Evolutionary conservation across 352 stramenopile species (phyloP).

Genomic region (Nothophytophthora sp.): DNA sequence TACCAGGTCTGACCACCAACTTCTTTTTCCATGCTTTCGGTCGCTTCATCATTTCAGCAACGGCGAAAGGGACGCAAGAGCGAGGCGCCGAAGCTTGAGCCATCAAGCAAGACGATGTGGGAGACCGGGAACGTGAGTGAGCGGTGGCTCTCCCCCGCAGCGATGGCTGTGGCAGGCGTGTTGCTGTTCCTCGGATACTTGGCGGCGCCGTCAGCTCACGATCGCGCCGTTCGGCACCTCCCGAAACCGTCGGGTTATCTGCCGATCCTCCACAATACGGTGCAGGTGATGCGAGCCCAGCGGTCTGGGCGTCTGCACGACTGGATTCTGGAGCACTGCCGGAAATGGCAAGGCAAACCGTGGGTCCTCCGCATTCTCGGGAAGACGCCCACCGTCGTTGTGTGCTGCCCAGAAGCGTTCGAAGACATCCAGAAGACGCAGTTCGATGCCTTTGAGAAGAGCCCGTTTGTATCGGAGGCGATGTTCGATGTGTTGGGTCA

Average conservation of each 20-base stretch:
- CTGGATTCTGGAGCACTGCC: constrained; percentile 54
- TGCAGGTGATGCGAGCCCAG: constrained; percentile 48
- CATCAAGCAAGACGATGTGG: background rate
- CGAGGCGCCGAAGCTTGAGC: no score
- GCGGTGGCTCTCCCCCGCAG: constrained; percentile 14
- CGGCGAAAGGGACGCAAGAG: no score
- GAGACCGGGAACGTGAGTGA: no score
- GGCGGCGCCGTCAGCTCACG: constrained; percentile 17
- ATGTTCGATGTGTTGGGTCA: constrained; percentile 72
- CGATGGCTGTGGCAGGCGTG: constrained; percentile 16
- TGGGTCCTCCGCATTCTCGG: constrained; percentile 47
- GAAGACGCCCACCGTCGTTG: constrained; percentile 34
- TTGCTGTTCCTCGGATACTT: constrained; percentile 36
- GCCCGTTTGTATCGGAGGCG: constrained; percentile 31
- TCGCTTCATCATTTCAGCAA: no score
- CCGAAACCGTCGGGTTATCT: constrained; percentile 37
- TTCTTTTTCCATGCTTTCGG: no score
- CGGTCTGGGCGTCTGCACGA: constrained; percentile 41
- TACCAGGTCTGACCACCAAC: no score
- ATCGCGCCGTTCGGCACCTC: constrained; percentile 34
- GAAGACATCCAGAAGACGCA: constrained; percentile 67
- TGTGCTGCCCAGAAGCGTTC: constrained; percentile 46
- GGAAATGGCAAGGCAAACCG: constrained; percentile 34
- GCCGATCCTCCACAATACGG: constrained; percentile 47
- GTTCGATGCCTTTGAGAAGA: constrained; percentile 83